phyloP scores from a whole-genome alignment of 2,329 filamentous ascomycete genomes.

The Colletotrichum ledebouriae region DNA sequence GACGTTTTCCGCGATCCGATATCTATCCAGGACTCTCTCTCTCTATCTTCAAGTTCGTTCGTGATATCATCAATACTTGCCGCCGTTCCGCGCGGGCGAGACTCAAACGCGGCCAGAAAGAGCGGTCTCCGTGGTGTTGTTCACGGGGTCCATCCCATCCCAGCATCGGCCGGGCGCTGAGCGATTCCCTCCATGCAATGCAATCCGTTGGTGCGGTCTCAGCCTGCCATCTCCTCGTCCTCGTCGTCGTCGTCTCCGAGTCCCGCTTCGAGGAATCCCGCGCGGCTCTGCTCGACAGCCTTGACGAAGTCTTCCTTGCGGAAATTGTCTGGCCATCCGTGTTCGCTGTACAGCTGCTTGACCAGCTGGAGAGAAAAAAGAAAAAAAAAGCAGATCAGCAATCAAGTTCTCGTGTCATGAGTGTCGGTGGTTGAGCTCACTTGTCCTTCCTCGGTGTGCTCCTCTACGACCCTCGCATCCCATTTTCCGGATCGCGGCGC shows the following conservation, averaged over 20 bases:
- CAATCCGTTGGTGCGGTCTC: neutral
- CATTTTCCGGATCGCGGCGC: conserved; percentile 37
- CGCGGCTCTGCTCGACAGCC: conserved; percentile 33
- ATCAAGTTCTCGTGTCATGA: neutral
- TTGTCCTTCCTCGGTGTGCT: conserved; percentile 36
- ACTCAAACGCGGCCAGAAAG: neutral
- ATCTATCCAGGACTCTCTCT: conserved; percentile 4
- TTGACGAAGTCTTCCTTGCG: conserved; percentile 36
- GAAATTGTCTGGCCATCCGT: conserved; percentile 36
- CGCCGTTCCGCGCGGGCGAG: neutral
- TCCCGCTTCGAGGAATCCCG: conserved; percentile 26
- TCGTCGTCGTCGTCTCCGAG: conserved; percentile 34
- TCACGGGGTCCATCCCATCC: conserved; percentile 6
- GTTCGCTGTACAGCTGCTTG: conserved; percentile 26
- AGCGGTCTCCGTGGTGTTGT: too few relatives aligned
- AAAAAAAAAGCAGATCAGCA: neutral
- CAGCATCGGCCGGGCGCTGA: conserved; percentile 2
- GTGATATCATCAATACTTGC: neutral
- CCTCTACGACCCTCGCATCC: conserved; percentile 37
- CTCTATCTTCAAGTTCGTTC: conserved; percentile 13
- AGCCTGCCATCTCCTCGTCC: conserved; percentile 37
- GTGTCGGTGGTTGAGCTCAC: conserved; percentile 7
- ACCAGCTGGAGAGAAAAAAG: neutral
- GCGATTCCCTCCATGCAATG: neutral
- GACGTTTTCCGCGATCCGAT: conserved; percentile 31